Percentiles rank a stretch among this genome's conserved stretches.
Evolutionary conservation across 768 basidiomycete genomes (phyloP).

Genomic region (Lepiota venenata): DNA sequence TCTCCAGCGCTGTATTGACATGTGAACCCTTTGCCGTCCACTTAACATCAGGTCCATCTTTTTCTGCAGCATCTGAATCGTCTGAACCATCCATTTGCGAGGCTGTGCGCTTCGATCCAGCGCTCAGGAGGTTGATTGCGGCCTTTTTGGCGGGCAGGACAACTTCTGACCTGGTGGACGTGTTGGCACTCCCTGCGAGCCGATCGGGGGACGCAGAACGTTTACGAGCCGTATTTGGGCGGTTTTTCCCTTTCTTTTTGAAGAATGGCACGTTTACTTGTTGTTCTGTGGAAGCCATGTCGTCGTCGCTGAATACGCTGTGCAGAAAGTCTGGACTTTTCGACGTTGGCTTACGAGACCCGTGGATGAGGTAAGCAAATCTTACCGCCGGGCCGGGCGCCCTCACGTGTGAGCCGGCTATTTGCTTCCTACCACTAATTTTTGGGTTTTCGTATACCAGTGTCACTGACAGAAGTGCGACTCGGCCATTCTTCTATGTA

Average conservation of each 20-base stretch:
- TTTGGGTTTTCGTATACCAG: too few species aligned
- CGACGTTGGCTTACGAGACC: too few species aligned
- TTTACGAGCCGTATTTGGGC: slow-evolving; percentile 74
- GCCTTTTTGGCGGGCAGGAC: slow-evolving; percentile 73
- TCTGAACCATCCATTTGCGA: slow-evolving; percentile 63
- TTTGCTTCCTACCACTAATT: too few species aligned
- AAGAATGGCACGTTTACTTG: slow-evolving; percentile 76
- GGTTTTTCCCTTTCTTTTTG: slow-evolving; percentile 70
- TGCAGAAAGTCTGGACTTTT: too few species aligned
- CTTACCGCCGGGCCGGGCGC: too few species aligned
- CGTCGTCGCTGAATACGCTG: slow-evolving; percentile 14
- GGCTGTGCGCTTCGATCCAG: slow-evolving; percentile 46
- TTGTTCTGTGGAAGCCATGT: slow-evolving; percentile 36
- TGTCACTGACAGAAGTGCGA: too few species aligned
- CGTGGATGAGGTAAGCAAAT: too few species aligned
- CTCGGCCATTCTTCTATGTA: too few species aligned
- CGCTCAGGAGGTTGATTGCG: slow-evolving; percentile 63
- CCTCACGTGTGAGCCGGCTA: too few species aligned
- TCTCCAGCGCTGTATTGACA: slow-evolving; percentile 65
- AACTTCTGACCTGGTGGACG: slow-evolving; percentile 62
- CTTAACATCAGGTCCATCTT: slow-evolving; percentile 67
- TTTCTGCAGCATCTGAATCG: slow-evolving; percentile 46
- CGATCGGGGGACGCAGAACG: slow-evolving; percentile 47
- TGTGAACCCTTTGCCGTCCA: slow-evolving; percentile 81
- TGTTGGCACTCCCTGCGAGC: slow-evolving; percentile 15